Percentiles rank a stretch among this genome's conserved stretches.
Evolutionary conservation across 129 eudicot species (phyloP).

Genomic region (Heracleum sosnowskyi): DNA sequence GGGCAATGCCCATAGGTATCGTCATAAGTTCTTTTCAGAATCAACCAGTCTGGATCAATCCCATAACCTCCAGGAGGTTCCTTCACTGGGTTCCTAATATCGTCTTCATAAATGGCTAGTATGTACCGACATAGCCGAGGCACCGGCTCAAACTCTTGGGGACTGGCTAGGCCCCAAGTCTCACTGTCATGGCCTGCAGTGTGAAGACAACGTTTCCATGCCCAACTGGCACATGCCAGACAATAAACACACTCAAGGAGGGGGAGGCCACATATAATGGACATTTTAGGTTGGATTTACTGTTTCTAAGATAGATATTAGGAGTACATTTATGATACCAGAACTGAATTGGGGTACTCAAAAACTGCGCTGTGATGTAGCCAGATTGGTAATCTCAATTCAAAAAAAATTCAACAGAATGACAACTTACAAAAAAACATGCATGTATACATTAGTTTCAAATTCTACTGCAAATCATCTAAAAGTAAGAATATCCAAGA

Average conservation of each 20-base stretch:
- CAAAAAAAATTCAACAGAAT: background rate
- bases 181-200: conserved; percentile 86
- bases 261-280: conserved; percentile 76
- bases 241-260: conserved; percentile 86
- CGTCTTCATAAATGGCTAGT: conserved; percentile 80
- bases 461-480: background rate
- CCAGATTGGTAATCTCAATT: background rate
- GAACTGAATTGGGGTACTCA: background rate
- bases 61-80: conserved; percentile 93
- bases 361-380: background rate
- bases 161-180: conserved; percentile 64
- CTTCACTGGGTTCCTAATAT: conserved; percentile 57
- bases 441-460: background rate
- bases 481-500: background rate
- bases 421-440: background rate
- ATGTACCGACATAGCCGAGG: conserved; percentile 85
- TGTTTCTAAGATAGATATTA: background rate
- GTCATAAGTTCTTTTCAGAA: conserved; percentile 43
- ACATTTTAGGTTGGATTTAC: conserved; percentile 40
- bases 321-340: background rate
- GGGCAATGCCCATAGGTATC: conserved; percentile 60
- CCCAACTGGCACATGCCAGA: conserved; percentile 90
- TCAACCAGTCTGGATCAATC: conserved; percentile 65
- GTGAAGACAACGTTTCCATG: conserved; percentile 82
- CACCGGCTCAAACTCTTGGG: conserved; percentile 87